phyloP scores from a whole-genome alignment of 2,329 filamentous ascomycete genomes.

The Mycosphaerelloides madeirae region DNA sequence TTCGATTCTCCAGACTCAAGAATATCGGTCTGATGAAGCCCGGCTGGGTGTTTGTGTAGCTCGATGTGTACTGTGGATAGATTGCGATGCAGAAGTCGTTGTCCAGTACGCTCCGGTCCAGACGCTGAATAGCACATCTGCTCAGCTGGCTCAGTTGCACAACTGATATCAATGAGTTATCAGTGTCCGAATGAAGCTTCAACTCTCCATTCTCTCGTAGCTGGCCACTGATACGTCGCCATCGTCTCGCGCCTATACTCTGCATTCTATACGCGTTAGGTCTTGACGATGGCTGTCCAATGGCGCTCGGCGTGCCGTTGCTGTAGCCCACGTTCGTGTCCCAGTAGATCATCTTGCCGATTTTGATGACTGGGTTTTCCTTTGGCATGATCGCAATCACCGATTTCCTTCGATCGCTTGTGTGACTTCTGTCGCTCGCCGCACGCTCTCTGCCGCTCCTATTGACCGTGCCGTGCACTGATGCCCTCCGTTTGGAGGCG shows the following conservation, averaged over 20 bases:
- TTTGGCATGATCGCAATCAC: constrained; percentile 51
- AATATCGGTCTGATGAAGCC: constrained; percentile 84
- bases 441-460: constrained; percentile 21
- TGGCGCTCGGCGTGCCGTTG: constrained; percentile 31
- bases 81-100: constrained; percentile 93
- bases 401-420: constrained; percentile 41
- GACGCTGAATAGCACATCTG: constrained; percentile 80
- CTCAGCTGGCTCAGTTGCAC: constrained; percentile 87
- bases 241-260: constrained; percentile 58
- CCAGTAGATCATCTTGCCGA: constrained; percentile 68
- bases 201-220: constrained; percentile 93
- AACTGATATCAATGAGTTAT: constrained; percentile 71
- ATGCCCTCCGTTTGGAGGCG: constrained; percentile 17
- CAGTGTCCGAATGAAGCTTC: constrained; percentile 81
- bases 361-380: constrained; percentile 84
- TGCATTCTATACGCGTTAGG: constrained; percentile 54
- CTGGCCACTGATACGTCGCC: constrained; percentile 87
- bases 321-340: constrained; percentile 60
- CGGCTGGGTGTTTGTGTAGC: constrained; percentile 58
- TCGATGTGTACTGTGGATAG: constrained; percentile 83
- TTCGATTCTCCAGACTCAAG: constrained; percentile 75
- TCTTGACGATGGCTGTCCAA: constrained; percentile 19
- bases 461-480: constrained; percentile 18
- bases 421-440: constrained; percentile 23
- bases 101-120: constrained; percentile 85